These are phyloP conservation scores for Papiliotrema nemorosa DNA, from an alignment of 1,284 basidiomycete genomes.

Conservation along the genomic window DNA sequence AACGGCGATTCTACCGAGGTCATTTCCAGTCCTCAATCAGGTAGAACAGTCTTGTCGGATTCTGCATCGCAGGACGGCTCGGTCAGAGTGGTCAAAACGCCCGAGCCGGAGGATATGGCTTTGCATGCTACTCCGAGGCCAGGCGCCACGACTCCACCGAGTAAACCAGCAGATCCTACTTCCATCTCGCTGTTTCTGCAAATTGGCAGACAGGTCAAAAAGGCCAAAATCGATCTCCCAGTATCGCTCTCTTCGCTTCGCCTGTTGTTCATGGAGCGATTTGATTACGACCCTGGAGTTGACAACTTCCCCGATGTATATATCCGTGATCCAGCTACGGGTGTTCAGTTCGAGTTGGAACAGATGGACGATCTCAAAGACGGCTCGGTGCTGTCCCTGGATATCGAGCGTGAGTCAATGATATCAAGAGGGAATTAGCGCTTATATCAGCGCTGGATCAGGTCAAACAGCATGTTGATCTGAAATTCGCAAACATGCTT, in stretches of 20 bases:
- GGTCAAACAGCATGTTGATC: slow-evolving; percentile 95
- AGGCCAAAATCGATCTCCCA: slow-evolving; percentile 67
- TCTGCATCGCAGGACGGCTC: slow-evolving; percentile 7
- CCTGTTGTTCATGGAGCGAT: slow-evolving; percentile 89
- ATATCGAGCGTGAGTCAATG: slow-evolving; percentile 85
- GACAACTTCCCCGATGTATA: slow-evolving; percentile 96
- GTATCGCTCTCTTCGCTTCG: slow-evolving; percentile 47
- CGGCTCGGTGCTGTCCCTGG: slow-evolving; percentile 80
- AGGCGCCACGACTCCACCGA: slow-evolving; percentile 1
- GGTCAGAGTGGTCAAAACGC: slow-evolving; percentile 25
- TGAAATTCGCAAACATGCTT: slow-evolving; percentile 77
- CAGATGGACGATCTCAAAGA: slow-evolving; percentile 90
- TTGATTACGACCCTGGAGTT: slow-evolving; percentile 86
- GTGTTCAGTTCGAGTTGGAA: slow-evolving; percentile 93
- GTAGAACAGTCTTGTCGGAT: slow-evolving; percentile 8
- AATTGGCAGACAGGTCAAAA: slow-evolving; percentile 88
- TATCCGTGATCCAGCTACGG: slow-evolving; percentile 82
- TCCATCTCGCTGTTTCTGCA: slow-evolving; percentile 76
- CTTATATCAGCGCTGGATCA: slow-evolving; percentile 79
- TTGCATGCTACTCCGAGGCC: slow-evolving; percentile 21
- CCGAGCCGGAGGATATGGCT: slow-evolving; percentile 17
- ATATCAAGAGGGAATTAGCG: neutral
- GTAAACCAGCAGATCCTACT: slow-evolving; percentile 37
- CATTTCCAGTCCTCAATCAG: neutral
- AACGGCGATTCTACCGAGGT: neutral